Evolutionary conservation across 1,284 basidiomycete genomes (phyloP), one percentile per base, ranked within the genome.

Genomic region (Albatrellus sp.): DNA sequence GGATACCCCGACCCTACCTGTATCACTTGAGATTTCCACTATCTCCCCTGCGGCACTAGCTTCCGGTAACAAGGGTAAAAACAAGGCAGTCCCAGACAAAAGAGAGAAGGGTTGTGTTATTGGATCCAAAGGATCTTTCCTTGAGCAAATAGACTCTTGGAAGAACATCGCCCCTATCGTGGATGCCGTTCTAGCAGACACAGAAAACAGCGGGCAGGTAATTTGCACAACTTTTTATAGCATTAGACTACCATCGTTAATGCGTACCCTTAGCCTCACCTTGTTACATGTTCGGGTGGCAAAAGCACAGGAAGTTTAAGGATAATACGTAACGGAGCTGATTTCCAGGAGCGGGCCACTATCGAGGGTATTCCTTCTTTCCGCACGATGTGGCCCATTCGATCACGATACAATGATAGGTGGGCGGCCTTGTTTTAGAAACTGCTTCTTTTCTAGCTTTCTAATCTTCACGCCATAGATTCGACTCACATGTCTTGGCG

Each of bases 201-300:
- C 72, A 3, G 88, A 90, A 42, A 73, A 74, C 0, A 83, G 76
- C 46, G 81, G 81, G 8, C 79, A 88, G 62, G 87, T 88, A 54
- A 54, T 74, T 58, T 33, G 31, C 38, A 24, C 13, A 32, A 8
- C 36, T n/a, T 46, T 29, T 40, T 46, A 19, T 16, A 24, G 7
- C 7, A 24, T 24, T 7, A 24, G 24, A 3, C 7, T 7, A 24
- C 7, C 24, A 7, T 24, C 24, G 24, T 24, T 24, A 3, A 24
- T 7, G 24, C 3, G 24, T 24, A 45, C 34, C 44, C 47, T n/a
- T 44, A 56, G 80, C 75, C 75, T 11, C 80, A 92, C 57, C 74
- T 97, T 39, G 77, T 98, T 2, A 87, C 91, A 0, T 91, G 90
- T 51, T 94, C 91, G 2, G 94, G 94, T 1, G 84, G 81, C 0